Conservation (phyloP, 2,329 filamentous ascomycete genomes). For the Calonectria leucothoes region DNA sequence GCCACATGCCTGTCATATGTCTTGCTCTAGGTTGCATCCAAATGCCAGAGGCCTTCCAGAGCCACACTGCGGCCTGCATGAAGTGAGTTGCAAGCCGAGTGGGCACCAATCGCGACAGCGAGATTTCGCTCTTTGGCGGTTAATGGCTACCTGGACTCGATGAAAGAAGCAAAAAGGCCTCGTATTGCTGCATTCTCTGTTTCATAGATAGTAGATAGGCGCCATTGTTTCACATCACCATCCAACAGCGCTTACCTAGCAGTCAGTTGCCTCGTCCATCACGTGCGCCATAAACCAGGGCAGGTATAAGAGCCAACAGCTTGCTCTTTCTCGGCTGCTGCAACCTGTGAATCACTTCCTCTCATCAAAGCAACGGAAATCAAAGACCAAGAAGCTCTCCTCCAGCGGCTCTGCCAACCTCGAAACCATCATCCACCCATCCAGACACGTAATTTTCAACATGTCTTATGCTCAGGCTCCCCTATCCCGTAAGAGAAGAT, state of each 20-base stretch:
- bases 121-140: not conserved
- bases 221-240: not conserved
- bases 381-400: not conserved
- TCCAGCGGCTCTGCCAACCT: not conserved
- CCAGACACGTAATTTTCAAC: not conserved
- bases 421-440: not conserved
- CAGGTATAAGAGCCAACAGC: not conserved
- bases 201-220: not conserved
- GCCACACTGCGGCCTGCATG: not conserved
- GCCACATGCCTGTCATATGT: not conserved
- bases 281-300: not conserved
- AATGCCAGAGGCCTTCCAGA: not conserved
- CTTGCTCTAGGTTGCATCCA: not conserved
- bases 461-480: not conserved
- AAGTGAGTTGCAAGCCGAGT: not conserved
- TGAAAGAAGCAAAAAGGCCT: not conserved
- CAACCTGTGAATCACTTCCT: no score
- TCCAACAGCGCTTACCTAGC: not conserved
- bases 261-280: not conserved
- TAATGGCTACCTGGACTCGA: not conserved
- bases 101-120: not conserved
- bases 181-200: not conserved
- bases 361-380: not conserved
- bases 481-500: not conserved
- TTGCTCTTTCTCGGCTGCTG: not conserved